Conservation (phyloP, 2,329 filamentous ascomycete genomes). For the Ascocoryne sarcoides region DNA sequence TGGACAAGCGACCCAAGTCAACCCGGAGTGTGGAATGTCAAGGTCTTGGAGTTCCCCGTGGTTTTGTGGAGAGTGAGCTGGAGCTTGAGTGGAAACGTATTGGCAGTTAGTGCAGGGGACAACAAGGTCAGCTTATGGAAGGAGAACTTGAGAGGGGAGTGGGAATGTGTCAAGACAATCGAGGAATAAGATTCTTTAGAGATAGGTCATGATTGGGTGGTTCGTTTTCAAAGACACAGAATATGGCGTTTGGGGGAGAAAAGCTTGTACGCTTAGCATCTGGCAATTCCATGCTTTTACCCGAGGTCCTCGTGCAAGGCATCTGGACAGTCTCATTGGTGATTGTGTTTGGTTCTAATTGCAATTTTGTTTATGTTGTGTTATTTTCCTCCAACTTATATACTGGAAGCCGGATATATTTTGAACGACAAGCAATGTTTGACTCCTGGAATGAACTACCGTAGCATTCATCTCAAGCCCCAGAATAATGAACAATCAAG, state of each 20-base stretch:
- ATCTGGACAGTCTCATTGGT: too few relatives aligned
- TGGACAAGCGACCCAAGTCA: slow-evolving; percentile 73
- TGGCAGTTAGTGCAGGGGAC: slow-evolving; percentile 87
- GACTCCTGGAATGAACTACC: too few relatives aligned
- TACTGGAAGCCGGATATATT: too few relatives aligned
- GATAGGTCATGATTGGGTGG: neutral
- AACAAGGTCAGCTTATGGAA: slow-evolving; percentile 98
- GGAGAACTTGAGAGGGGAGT: slow-evolving; percentile 92
- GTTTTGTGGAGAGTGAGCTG: slow-evolving; percentile 95
- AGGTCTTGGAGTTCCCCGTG: slow-evolving; percentile 78
- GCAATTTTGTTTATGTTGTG: too few relatives aligned
- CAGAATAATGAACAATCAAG: too few relatives aligned
- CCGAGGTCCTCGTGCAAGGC: slow-evolving; percentile 12
- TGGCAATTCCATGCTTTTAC: slow-evolving; percentile 6
- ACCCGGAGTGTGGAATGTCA: slow-evolving; percentile 71
- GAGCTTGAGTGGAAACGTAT: slow-evolving; percentile 92
- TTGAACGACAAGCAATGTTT: too few relatives aligned
- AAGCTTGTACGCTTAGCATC: slow-evolving; percentile 19
- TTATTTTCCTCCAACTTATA: too few relatives aligned
- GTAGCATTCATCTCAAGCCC: too few relatives aligned
- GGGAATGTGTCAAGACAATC: slow-evolving; percentile 95
- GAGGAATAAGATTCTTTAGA: slow-evolving; percentile 56
- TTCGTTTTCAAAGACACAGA: slow-evolving; percentile 5
- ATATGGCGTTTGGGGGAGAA: slow-evolving; percentile 17
- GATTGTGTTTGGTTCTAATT: too few relatives aligned